Evolutionary conservation across 2,329 filamentous ascomycete species (phyloP).

Genomic region (Epichloe uncinata): DNA sequence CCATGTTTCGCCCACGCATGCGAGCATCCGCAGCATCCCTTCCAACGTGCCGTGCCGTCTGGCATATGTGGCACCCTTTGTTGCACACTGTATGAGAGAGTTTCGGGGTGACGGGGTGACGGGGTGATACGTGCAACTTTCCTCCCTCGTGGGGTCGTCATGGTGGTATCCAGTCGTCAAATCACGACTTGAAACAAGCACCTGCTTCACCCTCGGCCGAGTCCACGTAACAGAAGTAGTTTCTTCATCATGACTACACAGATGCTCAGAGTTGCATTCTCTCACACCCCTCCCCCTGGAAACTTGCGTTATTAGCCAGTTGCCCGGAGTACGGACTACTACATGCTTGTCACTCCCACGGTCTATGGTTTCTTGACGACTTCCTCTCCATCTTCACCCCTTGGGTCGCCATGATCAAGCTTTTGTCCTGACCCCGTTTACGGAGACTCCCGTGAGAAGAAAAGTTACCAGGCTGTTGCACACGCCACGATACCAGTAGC

Average conservation of each 20-base stretch:
- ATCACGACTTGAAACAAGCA: background rate
- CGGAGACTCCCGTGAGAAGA: slow-evolving; percentile 16
- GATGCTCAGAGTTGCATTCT: background rate
- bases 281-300: background rate
- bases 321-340: too few species aligned
- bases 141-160: background rate
- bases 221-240: background rate
- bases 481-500: slow-evolving; percentile 1
- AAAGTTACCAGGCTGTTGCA: background rate
- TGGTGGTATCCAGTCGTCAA: background rate
- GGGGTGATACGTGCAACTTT: background rate
- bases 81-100: background rate
- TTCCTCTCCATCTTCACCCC: slow-evolving; percentile 14
- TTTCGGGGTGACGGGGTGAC: background rate
- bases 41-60: background rate
- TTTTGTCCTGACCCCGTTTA: slow-evolving; percentile 18
- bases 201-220: background rate
- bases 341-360: too few species aligned
- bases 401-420: slow-evolving; percentile 24
- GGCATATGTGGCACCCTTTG: background rate
- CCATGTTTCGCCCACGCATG: background rate
- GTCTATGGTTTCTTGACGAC: background rate
- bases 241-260: background rate
- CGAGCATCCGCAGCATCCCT: background rate
- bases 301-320: too few species aligned